Evolutionary conservation across 202 grass and related monocot species (phyloP).

Genomic region (Carex arenaria): DNA sequence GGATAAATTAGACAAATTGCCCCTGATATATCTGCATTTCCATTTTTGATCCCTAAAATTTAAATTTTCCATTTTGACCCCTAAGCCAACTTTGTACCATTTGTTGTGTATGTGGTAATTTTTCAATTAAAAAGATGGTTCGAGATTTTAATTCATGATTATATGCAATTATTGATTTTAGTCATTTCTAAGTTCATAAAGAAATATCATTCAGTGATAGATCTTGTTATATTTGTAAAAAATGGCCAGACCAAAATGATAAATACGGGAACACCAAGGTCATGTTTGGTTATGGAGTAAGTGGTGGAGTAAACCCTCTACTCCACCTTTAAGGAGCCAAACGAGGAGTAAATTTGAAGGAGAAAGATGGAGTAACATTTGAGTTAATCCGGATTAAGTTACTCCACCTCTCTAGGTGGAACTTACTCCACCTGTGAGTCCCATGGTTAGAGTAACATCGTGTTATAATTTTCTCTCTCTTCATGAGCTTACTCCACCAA

Average conservation of each 20-base stretch:
- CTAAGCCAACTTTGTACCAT: not conserved
- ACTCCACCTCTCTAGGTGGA: too few species aligned
- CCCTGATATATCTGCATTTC: not conserved
- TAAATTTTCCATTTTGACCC: not conserved
- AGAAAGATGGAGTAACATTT: too few species aligned
- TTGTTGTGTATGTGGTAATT: not conserved
- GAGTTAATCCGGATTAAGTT: too few species aligned
- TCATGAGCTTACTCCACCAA: too few species aligned
- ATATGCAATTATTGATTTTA: not conserved
- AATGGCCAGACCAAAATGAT: not conserved
- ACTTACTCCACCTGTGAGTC: too few species aligned
- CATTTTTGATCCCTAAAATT: not conserved
- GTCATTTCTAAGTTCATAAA: not conserved
- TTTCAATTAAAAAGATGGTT: conserved; percentile 5
- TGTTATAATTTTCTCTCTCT: too few species aligned
- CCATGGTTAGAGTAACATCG: too few species aligned
- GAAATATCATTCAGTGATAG: not conserved
- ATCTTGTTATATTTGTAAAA: not conserved
- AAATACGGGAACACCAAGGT: not conserved
- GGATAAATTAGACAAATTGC: not conserved
- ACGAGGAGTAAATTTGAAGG: too few species aligned
- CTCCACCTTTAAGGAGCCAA: too few species aligned
- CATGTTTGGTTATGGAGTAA: too few species aligned
- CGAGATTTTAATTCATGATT: not conserved
- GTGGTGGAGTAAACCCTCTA: too few species aligned